Conservation (phyloP, 2,329 filamentous ascomycete genomes). For the Dothideomycetes sp. region DNA sequence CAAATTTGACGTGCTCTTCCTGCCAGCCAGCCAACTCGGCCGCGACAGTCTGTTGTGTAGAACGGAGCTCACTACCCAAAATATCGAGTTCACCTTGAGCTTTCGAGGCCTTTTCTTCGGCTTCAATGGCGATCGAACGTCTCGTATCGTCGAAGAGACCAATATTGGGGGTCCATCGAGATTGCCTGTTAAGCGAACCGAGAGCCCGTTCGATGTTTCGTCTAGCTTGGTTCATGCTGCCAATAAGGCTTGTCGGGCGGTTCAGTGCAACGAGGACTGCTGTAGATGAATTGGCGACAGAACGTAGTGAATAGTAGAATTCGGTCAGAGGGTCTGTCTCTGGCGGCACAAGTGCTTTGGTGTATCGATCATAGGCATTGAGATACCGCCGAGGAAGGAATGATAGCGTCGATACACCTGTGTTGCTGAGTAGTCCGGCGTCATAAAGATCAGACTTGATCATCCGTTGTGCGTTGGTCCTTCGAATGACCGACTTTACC, state of each 20-base stretch:
- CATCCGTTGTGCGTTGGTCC: constrained; percentile 64
- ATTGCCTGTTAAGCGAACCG: constrained; percentile 62
- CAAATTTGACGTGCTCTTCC: constrained; percentile 72
- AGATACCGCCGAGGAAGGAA: constrained; percentile 63
- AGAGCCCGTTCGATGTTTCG: constrained; percentile 71
- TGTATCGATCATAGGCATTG: constrained; percentile 63
- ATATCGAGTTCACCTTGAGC: constrained; percentile 61
- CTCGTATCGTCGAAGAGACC: constrained; percentile 75
- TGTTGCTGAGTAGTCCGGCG: constrained; percentile 47
- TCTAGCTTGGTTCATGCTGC: constrained; percentile 62
- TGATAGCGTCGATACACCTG: constrained; percentile 44
- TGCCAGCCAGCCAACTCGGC: constrained; percentile 90
- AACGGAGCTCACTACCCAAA: constrained; percentile 73
- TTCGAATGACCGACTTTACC: constrained; percentile 71
- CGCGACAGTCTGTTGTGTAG: constrained; percentile 89
- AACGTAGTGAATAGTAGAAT: constrained; percentile 68
- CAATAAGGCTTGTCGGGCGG: constrained; percentile 68
- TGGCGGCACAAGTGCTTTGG: constrained; percentile 52
- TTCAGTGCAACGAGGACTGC: constrained; percentile 72
- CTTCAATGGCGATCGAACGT: constrained; percentile 71
- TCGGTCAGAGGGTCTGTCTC: constrained; percentile 64
- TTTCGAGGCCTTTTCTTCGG: constrained; percentile 67
- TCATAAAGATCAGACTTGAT: constrained; percentile 59
- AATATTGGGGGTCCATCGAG: constrained; percentile 62
- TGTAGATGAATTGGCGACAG: constrained; percentile 73